Conservation (phyloP, 2,329 filamentous ascomycete species). For the Penicillium sp. region DNA sequence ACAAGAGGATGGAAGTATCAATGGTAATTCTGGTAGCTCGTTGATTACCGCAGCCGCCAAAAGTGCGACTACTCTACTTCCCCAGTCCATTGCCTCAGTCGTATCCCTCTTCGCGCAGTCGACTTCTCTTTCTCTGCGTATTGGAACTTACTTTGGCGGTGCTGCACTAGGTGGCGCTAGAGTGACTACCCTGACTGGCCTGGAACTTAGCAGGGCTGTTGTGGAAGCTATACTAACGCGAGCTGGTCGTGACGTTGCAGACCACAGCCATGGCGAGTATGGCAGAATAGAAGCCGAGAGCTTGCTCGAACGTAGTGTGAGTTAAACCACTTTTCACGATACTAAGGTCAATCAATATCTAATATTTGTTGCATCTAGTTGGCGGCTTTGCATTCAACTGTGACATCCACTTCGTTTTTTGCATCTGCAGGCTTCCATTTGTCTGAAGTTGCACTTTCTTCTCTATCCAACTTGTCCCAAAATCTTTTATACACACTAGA, state of each 20-base stretch:
- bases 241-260: conserved; percentile 42
- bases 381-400: conserved; percentile 39
- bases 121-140: conserved; percentile 42
- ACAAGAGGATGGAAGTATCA: background rate
- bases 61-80: conserved; percentile 37
- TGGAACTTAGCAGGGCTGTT: conserved; percentile 43
- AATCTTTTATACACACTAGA: conserved; percentile 44
- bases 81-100: conserved; percentile 40
- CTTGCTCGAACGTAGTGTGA: conserved; percentile 44
- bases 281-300: conserved; percentile 41
- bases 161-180: conserved; percentile 42
- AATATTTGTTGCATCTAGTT: conserved; percentile 29
- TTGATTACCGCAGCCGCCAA: conserved; percentile 20
- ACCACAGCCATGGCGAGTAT: conserved; percentile 46
- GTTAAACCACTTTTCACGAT: conserved; percentile 14
- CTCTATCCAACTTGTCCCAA: conserved; percentile 40
- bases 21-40: background rate
- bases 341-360: background rate
- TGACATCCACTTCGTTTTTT: conserved; percentile 46
- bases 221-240: conserved; percentile 43
- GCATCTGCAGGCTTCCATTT: conserved; percentile 45
- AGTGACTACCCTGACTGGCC: conserved; percentile 41
- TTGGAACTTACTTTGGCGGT: conserved; percentile 42
- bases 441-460: conserved; percentile 42
- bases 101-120: conserved; percentile 44